Evolutionary conservation across 495 filamentous ascomycete genomes (phyloP).

Genomic region (Thozetella sp.): DNA sequence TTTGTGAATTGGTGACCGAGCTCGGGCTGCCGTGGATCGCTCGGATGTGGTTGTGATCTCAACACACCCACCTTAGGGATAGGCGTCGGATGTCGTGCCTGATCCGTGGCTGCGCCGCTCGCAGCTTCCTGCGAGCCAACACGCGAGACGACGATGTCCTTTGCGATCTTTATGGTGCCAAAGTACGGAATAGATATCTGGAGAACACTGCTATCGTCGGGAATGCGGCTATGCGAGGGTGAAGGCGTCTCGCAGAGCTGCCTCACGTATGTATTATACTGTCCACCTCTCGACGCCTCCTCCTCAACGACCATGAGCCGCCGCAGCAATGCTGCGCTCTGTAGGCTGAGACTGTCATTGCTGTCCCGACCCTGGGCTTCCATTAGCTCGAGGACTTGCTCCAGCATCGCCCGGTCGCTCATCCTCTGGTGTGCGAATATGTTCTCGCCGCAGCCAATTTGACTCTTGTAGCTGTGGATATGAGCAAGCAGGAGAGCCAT

Average conservation of each 20-base stretch:
- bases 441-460: background rate
- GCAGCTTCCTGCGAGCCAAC: background rate
- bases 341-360: constrained; percentile 23
- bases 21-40: too few relatives aligned
- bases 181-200: constrained; percentile 35
- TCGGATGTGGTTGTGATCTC: too few relatives aligned
- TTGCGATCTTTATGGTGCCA: constrained; percentile 22
- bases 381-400: constrained; percentile 38
- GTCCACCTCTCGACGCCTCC: constrained; percentile 18
- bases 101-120: too few relatives aligned
- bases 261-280: constrained; percentile 15
- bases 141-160: background rate
- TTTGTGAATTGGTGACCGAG: background rate
- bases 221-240: constrained; percentile 5
- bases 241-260: constrained; percentile 12
- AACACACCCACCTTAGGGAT: too few relatives aligned
- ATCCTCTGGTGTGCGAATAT: constrained; percentile 34
- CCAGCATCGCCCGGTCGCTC: constrained; percentile 42
- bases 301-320: constrained; percentile 32
- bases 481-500: constrained; percentile 32
- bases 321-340: constrained; percentile 28
- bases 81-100: too few relatives aligned
- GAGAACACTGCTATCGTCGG: constrained; percentile 8
- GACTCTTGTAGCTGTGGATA: constrained; percentile 16
- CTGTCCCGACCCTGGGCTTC: constrained; percentile 25